A percentile compares a stretch with the other conserved stretches of the same genome.
Conservation (phyloP, 306 rosid species). For the Vicia villosa region DNA sequence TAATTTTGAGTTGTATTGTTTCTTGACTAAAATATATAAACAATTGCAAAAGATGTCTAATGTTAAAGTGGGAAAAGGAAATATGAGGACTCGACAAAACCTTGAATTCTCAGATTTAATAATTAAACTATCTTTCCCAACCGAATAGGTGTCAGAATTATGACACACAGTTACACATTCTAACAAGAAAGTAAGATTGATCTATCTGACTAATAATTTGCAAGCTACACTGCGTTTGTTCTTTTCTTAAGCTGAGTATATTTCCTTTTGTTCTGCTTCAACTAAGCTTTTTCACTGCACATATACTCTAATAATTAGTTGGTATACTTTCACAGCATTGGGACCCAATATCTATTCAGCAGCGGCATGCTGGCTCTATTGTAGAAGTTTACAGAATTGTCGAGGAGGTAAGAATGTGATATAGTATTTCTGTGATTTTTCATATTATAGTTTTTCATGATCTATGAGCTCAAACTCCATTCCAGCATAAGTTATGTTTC, state of each 20-base stretch:
- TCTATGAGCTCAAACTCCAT: conserved; percentile 14
- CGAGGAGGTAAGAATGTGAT: conserved; percentile 75
- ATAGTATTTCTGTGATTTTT: conserved; percentile 16
- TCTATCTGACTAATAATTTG: neutral
- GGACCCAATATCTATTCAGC: conserved; percentile 95
- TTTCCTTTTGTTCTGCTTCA: conserved; percentile 27
- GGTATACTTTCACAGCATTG: conserved; percentile 64
- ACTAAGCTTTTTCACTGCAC: conserved; percentile 15
- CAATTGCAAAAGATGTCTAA: neutral
- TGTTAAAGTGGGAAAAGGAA: conserved; percentile 11
- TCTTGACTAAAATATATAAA: conserved; percentile 11
- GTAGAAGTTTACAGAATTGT: conserved; percentile 98
- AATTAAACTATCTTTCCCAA: neutral
- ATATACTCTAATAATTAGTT: conserved; percentile 25
- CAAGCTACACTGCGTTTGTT: conserved; percentile 5
- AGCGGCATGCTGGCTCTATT: conserved; percentile 88
- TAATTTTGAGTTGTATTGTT: conserved; percentile 39
- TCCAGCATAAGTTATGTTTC: conserved; percentile 5
- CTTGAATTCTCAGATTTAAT: neutral
- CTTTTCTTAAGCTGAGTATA: conserved; percentile 5
- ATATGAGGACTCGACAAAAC: neutral
- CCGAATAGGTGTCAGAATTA: neutral
- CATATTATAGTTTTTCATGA: conserved; percentile 23
- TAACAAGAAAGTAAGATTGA: neutral
- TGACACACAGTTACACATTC: neutral